Evolutionary conservation across 2,329 filamentous ascomycete genomes (phyloP).

Genomic region (Penicillium capsulatum): DNA sequence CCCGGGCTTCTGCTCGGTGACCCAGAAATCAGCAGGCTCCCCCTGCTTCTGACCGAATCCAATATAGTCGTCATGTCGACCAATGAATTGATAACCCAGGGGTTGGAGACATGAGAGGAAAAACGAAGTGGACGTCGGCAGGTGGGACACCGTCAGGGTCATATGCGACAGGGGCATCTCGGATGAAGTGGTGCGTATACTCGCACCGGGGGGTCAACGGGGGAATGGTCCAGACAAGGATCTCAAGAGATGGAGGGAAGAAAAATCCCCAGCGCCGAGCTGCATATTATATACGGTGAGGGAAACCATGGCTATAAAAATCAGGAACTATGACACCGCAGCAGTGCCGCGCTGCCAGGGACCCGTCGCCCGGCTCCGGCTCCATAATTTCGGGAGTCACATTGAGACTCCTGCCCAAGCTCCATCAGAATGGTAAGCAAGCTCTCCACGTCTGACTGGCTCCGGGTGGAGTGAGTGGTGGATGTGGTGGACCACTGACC

Average conservation of each 20-base stretch:
- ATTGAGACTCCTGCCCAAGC: conserved; percentile 15
- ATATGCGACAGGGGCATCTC: conserved; percentile 60
- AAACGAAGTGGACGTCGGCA: conserved; percentile 76
- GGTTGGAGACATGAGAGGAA: conserved; percentile 75
- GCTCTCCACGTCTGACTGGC: conserved; percentile 12
- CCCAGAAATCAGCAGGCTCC: conserved; percentile 57
- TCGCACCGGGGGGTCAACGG: conserved; percentile 8
- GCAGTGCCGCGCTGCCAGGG: conserved; percentile 9
- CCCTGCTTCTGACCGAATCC: conserved; percentile 57
- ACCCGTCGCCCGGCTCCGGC: conserved; percentile 7
- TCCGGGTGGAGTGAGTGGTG: conserved; percentile 4
- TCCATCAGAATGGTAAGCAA: conserved; percentile 5
- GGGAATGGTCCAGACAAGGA: conserved; percentile 7
- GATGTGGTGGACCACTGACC: conserved; percentile 1
- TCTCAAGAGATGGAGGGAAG: background rate
- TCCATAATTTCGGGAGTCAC: no score
- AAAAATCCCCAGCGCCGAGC: background rate
- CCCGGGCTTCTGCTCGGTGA: conserved; percentile 59
- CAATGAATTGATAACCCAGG: conserved; percentile 69
- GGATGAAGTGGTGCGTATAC: background rate
- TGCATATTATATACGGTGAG: conserved; percentile 20
- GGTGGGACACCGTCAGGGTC: conserved; percentile 67
- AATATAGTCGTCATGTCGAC: conserved; percentile 57
- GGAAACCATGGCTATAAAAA: conserved; percentile 14
- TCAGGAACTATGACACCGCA: conserved; percentile 19